A percentile compares a stretch with the other conserved stretches of the same genome.
Evolutionary conservation across 2,329 filamentous ascomycete species (phyloP).

Genomic region (Claviceps pazoutovae): DNA sequence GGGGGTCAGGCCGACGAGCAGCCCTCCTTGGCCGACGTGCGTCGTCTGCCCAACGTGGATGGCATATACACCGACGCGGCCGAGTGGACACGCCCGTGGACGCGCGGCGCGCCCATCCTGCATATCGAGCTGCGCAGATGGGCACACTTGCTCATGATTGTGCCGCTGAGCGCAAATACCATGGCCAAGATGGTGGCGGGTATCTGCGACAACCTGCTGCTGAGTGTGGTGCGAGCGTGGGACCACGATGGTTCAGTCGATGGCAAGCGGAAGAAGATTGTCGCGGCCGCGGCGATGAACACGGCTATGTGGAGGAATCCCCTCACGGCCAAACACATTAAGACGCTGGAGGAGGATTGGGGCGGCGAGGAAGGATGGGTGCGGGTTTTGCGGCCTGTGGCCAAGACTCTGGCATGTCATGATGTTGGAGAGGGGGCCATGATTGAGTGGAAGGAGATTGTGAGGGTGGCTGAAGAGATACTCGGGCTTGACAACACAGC

Average conservation of each 20-base stretch:
- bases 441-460: slow-evolving; percentile 67
- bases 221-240: slow-evolving; percentile 70
- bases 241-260: slow-evolving; percentile 56
- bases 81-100: slow-evolving; percentile 73
- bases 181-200: slow-evolving; percentile 74
- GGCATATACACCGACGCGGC: slow-evolving; percentile 71
- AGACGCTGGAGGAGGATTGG: slow-evolving; percentile 62
- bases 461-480: slow-evolving; percentile 44
- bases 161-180: slow-evolving; percentile 71
- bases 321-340: slow-evolving; percentile 59
- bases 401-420: slow-evolving; percentile 72
- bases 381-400: slow-evolving; percentile 56
- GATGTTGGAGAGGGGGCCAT: slow-evolving; percentile 74
- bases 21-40: slow-evolving; percentile 48
- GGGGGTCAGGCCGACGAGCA: slow-evolving; percentile 64
- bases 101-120: slow-evolving; percentile 61
- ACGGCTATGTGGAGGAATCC: slow-evolving; percentile 83
- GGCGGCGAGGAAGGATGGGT: slow-evolving; percentile 37
- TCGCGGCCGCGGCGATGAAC: slow-evolving; percentile 79
- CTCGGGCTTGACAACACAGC: slow-evolving; percentile 17
- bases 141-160: slow-evolving; percentile 70
- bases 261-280: slow-evolving; percentile 42
- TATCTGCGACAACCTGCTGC: slow-evolving; percentile 63
- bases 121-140: slow-evolving; percentile 75
- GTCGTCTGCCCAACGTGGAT: slow-evolving; percentile 55